Base-by-base conservation (phyloP, 2,329 filamentous ascomycete genomes). In the Trichothecium sympodiale region DNA sequence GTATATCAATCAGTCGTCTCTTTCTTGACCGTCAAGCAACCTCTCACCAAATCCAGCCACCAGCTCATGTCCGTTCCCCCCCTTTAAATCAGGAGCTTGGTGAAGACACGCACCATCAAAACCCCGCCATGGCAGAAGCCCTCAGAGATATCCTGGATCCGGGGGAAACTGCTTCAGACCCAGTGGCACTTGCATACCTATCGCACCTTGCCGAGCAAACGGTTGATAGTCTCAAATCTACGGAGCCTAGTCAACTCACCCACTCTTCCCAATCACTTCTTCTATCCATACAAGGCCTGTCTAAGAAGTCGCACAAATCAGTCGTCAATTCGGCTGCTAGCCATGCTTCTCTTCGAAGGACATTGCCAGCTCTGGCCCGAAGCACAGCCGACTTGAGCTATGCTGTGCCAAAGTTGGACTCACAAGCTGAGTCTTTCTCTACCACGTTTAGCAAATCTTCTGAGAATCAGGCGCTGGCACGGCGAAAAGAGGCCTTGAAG, bases 231-330 rank as follows among this genome's bases (percentile, higher is more conserved):
- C 70, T 96, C 36, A 74, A 75, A 34, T 74, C 75, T 17, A 78
- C 73, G 6, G 91, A 98, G 57, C 80, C 82, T 1, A 78, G 86
- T 41, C 77, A 77, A 1, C 73, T 96, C n/a, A 67, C 81, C 1
- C 85, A 95, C 49, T 71, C 78, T 37, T 80, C 83, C 4, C 86
- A 95, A 42, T 83, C 84, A 0, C 73, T 83, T 29, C 71, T 89
- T 12, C 74, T 94, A 29, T 84, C 86, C 1, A 71, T 96, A 2
- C 91, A 98, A 55, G 74, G 77, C 0, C 75, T 96, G 34, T 89
- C 88, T 7, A 94, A 94, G 48, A 83, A 84, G 46, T 94, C 88
- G 1, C 81, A 95, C 58, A 84, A 81, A 52, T 71, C 80, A 14
- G 79, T 96, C 44, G 87, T 95, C 47, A 69, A 79, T 36, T 91